Evolutionary conservation across 345 rosid genomes (phyloP).

Genomic region (sweet orange (Citrus sinensis)): DVS_A1.0 CM039165.1:28549001-28549500

Average conservation of each 20-base stretch:
- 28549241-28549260: constrained; percentile 72
- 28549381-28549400: neutral
- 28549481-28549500: constrained; percentile 73
- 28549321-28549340: constrained; percentile 96
- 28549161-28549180: constrained; percentile 44
- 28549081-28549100: neutral
- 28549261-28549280: constrained; percentile 38
- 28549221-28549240: constrained; percentile 64
- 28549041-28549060: constrained; percentile 30
- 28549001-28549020: constrained; percentile 48
- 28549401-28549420: constrained; percentile 13
- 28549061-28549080: constrained; percentile 37
- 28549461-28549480: constrained; percentile 64
- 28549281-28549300: constrained; percentile 34
- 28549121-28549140: neutral
- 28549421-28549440: constrained; percentile 6
- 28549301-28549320: constrained; percentile 65
- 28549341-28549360: constrained; percentile 56
- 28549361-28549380: neutral
- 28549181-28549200: constrained; percentile 45
- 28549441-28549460: constrained; percentile 57
- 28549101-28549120: neutral
- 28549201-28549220: constrained; percentile 56
- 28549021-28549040: constrained; percentile 33
- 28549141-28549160: constrained; percentile 11